Conservation (phyloP, 805 yeast species). For the Maudiozyma saulgeensis region DNA sequence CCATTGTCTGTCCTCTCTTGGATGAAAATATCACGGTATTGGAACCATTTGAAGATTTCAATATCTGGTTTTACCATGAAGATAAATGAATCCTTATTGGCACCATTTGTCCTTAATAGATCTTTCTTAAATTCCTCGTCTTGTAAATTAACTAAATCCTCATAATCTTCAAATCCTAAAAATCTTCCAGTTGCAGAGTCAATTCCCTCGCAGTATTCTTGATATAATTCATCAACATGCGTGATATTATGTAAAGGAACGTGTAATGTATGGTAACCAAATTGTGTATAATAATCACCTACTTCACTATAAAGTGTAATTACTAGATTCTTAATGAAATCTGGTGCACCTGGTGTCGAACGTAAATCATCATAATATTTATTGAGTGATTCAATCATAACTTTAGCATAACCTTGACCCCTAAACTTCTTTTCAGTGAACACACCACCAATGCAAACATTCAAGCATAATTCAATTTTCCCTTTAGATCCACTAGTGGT, state of each 20-base stretch:
- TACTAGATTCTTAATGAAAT: slow-evolving; percentile 26
- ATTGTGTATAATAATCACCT: slow-evolving; percentile 53
- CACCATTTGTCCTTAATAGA: slow-evolving; percentile 15
- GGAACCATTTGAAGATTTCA: slow-evolving; percentile 36
- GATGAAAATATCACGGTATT: slow-evolving; percentile 30
- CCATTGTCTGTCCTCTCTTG: slow-evolving; percentile 16
- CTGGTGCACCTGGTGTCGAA: slow-evolving; percentile 13
- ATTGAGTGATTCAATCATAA: slow-evolving; percentile 35
- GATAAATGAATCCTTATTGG: slow-evolving; percentile 17
- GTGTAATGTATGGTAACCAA: slow-evolving; percentile 46
- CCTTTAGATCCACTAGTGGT: slow-evolving; percentile 19
- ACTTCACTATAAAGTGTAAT: slow-evolving; percentile 61
- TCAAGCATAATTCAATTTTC: slow-evolving; percentile 22
- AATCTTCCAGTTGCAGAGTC: slow-evolving; percentile 10
- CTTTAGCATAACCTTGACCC: slow-evolving; percentile 45
- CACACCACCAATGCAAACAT: slow-evolving; percentile 51
- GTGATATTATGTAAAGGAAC: slow-evolving; percentile 30
- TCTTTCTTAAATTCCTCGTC: slow-evolving; percentile 12
- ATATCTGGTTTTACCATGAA: slow-evolving; percentile 31
- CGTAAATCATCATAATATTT: slow-evolving; percentile 26
- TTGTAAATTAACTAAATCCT: slow-evolving; percentile 25
- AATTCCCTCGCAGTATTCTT: slow-evolving; percentile 9
- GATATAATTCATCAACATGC: slow-evolving; percentile 14
- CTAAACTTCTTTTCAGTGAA: slow-evolving; percentile 41
- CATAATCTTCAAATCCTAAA: slow-evolving; percentile 27